Evolutionary conservation across 495 filamentous ascomycete genomes (phyloP).

Genomic region (Parachaetomium inaequale): DNA sequence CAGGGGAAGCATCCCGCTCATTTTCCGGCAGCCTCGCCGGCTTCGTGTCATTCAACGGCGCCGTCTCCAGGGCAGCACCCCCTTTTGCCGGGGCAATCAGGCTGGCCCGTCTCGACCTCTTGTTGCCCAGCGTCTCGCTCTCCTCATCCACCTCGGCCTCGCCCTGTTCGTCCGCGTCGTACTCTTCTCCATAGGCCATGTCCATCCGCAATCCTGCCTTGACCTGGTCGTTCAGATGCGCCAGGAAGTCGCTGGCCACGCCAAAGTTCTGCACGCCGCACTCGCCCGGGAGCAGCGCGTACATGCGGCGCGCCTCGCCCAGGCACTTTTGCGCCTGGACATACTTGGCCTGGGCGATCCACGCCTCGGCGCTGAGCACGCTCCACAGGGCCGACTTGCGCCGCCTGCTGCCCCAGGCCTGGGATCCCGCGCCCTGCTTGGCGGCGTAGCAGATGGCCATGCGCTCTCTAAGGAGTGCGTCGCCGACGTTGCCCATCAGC

Average conservation of each 20-base stretch:
- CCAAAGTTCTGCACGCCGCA: slow-evolving; percentile 53
- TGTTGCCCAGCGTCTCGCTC: slow-evolving; percentile 49
- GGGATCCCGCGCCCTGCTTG: slow-evolving; percentile 58
- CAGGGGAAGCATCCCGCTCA: background rate
- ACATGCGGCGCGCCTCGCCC: slow-evolving; percentile 65
- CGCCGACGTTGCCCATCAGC: slow-evolving; percentile 67
- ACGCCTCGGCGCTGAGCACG: slow-evolving; percentile 74
- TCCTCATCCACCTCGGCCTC: slow-evolving; percentile 58
- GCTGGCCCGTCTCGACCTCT: slow-evolving; percentile 40
- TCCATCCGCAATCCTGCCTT: slow-evolving; percentile 47
- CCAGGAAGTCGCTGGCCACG: slow-evolving; percentile 60
- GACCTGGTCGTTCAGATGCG: slow-evolving; percentile 56
- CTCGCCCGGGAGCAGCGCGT: slow-evolving; percentile 55
- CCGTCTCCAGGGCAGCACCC: slow-evolving; percentile 43
- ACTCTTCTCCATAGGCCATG: slow-evolving; percentile 30
- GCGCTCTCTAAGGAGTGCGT: slow-evolving; percentile 78
- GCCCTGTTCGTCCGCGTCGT: slow-evolving; percentile 32
- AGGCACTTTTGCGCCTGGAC: slow-evolving; percentile 68
- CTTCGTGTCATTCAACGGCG: slow-evolving; percentile 37
- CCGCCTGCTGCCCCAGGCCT: slow-evolving; percentile 63
- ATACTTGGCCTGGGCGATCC: slow-evolving; percentile 68
- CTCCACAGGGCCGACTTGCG: slow-evolving; percentile 91
- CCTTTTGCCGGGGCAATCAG: slow-evolving; percentile 33
- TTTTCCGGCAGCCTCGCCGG: slow-evolving; percentile 19
- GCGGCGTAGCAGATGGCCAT: slow-evolving; percentile 78